Percentiles rank a stretch among this genome's conserved stretches.
Conservation (phyloP, 345 rosid species). For the Hevea brasiliensis region DNA sequence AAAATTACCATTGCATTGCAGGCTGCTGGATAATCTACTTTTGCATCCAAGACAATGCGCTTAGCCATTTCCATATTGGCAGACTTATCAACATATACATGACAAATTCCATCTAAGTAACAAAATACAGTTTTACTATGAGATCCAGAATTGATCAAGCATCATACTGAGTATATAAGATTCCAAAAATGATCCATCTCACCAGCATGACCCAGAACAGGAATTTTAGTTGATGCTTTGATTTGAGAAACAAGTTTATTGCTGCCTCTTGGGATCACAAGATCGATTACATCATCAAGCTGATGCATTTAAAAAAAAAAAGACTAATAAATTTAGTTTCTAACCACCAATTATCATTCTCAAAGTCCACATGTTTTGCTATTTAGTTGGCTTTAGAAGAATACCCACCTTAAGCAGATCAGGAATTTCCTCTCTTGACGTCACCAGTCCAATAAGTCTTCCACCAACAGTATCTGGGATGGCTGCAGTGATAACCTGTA, state of each 20-base stretch:
- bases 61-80: slow-evolving; percentile 82
- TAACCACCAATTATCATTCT: slow-evolving; percentile 4
- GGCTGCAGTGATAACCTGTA: slow-evolving; percentile 85
- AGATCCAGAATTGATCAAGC: slow-evolving; percentile 14
- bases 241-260: slow-evolving; percentile 88
- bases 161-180: slow-evolving; percentile 11
- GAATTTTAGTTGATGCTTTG: slow-evolving; percentile 88
- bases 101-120: slow-evolving; percentile 92
- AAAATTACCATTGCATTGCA: slow-evolving; percentile 90
- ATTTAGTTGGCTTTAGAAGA: not conserved
- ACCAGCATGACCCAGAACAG: slow-evolving; percentile 98
- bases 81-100: slow-evolving; percentile 82
- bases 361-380: not conserved
- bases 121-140: slow-evolving; percentile 13
- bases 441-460: slow-evolving; percentile 85
- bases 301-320: slow-evolving; percentile 40
- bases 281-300: slow-evolving; percentile 99
- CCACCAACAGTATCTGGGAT: slow-evolving; percentile 78
- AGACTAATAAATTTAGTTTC: slow-evolving; percentile 17
- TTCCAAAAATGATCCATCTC: slow-evolving; percentile 25
- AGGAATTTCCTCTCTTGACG: slow-evolving; percentile 95
- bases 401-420: slow-evolving; percentile 79
- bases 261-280: slow-evolving; percentile 99
- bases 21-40: slow-evolving; percentile 94
- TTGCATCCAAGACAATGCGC: slow-evolving; percentile 83